Conservation (phyloP, 768 basidiomycete species). For the Steccherinum ochraceum region DNA sequence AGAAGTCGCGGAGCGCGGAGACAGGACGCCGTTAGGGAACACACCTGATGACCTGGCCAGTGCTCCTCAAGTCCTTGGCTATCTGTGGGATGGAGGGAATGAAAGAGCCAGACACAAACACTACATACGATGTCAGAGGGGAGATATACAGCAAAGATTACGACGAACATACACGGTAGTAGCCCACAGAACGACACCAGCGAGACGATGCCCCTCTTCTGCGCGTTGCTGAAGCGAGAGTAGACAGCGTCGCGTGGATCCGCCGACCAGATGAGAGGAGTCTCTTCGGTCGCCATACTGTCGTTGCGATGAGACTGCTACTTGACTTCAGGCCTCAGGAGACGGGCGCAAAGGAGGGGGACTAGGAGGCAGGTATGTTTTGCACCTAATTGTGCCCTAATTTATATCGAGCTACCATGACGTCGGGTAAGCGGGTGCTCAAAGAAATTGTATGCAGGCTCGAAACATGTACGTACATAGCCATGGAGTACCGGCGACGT, state of each 20-base stretch:
- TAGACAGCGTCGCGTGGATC: conserved; percentile 35
- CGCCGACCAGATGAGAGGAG: conserved; percentile 16
- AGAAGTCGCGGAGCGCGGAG: too few species aligned
- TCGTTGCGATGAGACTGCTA: too few species aligned
- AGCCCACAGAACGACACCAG: conserved; percentile 58
- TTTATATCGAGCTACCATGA: too few species aligned
- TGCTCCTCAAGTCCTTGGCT: conserved; percentile 54
- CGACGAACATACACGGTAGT: conserved; percentile 44
- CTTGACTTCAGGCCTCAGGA: too few species aligned
- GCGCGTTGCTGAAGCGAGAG: conserved; percentile 44
- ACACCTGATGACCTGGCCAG: conserved; percentile 53
- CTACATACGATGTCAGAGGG: conserved; percentile 26
- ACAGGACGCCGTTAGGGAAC: too few species aligned
- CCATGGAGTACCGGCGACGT: too few species aligned
- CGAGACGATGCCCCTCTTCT: conserved; percentile 49
- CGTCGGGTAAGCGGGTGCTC: too few species aligned
- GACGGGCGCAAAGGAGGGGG: background rate
- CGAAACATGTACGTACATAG: too few species aligned
- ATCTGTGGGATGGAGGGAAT: conserved; percentile 73
- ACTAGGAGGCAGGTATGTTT: too few species aligned
- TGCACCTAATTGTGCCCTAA: too few species aligned
- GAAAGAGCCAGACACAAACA: conserved; percentile 64
- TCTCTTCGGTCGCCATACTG: conserved; percentile 23
- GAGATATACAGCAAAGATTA: background rate
- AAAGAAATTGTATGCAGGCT: too few species aligned